These are phyloP conservation scores for Yamadazyma phyllophila DNA, from an alignment of 805 yeast species.

Conservation along the genomic window DNA sequence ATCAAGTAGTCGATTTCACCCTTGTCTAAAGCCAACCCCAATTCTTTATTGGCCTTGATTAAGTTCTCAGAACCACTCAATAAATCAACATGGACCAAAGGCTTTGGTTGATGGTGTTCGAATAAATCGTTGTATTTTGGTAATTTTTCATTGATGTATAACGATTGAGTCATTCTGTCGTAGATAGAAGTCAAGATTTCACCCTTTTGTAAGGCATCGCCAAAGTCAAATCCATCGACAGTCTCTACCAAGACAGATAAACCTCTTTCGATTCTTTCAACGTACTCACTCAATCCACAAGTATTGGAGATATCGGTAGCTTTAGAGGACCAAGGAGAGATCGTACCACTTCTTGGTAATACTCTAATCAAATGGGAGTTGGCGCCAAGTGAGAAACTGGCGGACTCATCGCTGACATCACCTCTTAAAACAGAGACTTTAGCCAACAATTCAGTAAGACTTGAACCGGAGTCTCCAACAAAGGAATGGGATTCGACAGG, in stretches of 20 bases:
- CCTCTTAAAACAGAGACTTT: constrained; percentile 25
- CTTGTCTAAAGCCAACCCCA: constrained; percentile 92
- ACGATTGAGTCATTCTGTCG: constrained; percentile 92
- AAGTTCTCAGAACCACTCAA: constrained; percentile 57
- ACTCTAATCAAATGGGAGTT: constrained; percentile 58
- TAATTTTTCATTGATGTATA: constrained; percentile 52
- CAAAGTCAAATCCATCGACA: constrained; percentile 63
- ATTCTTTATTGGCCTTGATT: constrained; percentile 69
- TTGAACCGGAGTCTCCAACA: constrained; percentile 25
- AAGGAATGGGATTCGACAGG: constrained; percentile 46
- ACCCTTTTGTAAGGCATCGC: constrained; percentile 44
- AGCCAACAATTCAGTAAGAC: constrained; percentile 41
- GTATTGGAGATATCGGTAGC: constrained; percentile 93
- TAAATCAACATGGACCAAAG: constrained; percentile 72
- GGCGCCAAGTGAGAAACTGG: background rate
- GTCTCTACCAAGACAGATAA: constrained; percentile 68
- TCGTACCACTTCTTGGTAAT: constrained; percentile 92
- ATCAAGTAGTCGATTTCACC: constrained; percentile 90
- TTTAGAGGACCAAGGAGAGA: constrained; percentile 98
- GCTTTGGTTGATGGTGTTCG: constrained; percentile 76
- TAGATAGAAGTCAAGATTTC: constrained; percentile 68
- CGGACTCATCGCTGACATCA: constrained; percentile 14
- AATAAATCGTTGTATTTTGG: constrained; percentile 73
- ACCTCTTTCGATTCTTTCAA: constrained; percentile 92
- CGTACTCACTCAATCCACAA: constrained; percentile 70